phyloP scores from a whole-genome alignment of 441 rosid genomes.

The Croton setiger region DNA sequence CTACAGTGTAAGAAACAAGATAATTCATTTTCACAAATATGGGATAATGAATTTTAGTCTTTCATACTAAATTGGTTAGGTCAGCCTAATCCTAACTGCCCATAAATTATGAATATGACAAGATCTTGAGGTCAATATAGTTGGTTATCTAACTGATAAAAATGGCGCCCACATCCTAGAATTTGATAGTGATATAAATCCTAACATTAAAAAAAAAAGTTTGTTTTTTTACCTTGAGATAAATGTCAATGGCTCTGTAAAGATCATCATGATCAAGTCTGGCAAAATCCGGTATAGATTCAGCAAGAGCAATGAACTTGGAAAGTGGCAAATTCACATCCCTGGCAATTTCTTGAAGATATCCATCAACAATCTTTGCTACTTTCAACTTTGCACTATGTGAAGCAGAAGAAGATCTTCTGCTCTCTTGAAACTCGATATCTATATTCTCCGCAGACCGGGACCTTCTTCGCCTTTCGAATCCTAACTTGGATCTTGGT shows the following conservation, averaged over 20 bases:
- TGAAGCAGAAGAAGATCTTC: constrained; percentile 86
- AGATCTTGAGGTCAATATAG: constrained; percentile 41
- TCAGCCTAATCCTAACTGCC: constrained; percentile 35
- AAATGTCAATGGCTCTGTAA: constrained; percentile 85
- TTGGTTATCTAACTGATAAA: constrained; percentile 42
- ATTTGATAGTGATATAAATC: constrained; percentile 25
- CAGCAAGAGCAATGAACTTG: constrained; percentile 67
- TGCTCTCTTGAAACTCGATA: constrained; percentile 72
- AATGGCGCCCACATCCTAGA: constrained; percentile 32
- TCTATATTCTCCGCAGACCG: constrained; percentile 80
- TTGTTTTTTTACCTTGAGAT: constrained; percentile 63
- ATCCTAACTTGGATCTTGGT: constrained; percentile 60
- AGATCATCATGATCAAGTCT: constrained; percentile 80
- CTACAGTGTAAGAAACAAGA: background rate
- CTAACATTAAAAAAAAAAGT: constrained; percentile 19
- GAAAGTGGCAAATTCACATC: constrained; percentile 69
- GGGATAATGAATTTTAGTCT: constrained; percentile 9
- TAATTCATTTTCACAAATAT: background rate
- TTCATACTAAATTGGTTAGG: constrained; percentile 25
- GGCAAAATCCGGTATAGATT: constrained; percentile 68
- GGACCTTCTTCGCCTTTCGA: constrained; percentile 72
- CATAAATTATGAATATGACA: constrained; percentile 21
- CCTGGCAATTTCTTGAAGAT: constrained; percentile 71
- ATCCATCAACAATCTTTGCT: constrained; percentile 76
- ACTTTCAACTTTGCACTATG: constrained; percentile 67